Conservation (phyloP, 2,329 filamentous ascomycete species). For the Monosporascus sp. region DNA sequence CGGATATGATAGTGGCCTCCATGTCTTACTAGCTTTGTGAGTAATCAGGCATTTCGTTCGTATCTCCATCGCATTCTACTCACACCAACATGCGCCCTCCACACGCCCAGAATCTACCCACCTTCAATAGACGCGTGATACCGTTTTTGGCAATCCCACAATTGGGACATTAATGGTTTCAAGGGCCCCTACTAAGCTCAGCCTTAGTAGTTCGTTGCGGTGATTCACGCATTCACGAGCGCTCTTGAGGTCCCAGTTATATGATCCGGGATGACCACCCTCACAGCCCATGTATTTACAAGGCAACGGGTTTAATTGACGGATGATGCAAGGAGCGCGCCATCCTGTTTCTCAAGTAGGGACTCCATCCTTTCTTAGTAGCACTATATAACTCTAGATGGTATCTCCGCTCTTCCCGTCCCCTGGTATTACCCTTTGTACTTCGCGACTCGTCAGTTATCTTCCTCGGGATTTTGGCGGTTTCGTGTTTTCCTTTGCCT, state of each 20-base stretch:
- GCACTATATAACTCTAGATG: conserved; percentile 20
- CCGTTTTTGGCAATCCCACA: conserved; percentile 14
- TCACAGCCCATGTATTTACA: conserved; percentile 21
- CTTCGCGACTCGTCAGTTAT: conserved; percentile 17
- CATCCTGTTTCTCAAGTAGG: conserved; percentile 8
- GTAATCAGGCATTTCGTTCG: conserved; percentile 7
- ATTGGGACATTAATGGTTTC: not conserved
- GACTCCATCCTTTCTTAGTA: conserved; percentile 18
- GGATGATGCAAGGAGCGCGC: conserved; percentile 27
- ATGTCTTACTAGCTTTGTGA: conserved; percentile 16
- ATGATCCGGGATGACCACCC: conserved; percentile 22
- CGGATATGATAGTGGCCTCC: conserved; percentile 13
- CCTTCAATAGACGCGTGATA: conserved; percentile 19
- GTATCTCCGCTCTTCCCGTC: conserved; percentile 10
- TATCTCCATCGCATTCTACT: conserved; percentile 16
- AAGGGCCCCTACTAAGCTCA: conserved; percentile 1
- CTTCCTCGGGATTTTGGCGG: conserved; percentile 12
- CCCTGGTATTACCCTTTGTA: conserved; percentile 12
- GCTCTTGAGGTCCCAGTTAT: conserved; percentile 14
- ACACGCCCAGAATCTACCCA: conserved; percentile 16
- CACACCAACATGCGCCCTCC: conserved; percentile 9
- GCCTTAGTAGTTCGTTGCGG: not conserved
- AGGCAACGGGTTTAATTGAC: conserved; percentile 25
- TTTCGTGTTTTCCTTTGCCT: conserved; percentile 9
- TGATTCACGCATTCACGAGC: conserved; percentile 18